Percentiles rank a stretch among this genome's conserved stretches.
Evolutionary conservation across 179 eudicot genomes (phyloP).

Genomic region (Silene noctiflora): DNA sequence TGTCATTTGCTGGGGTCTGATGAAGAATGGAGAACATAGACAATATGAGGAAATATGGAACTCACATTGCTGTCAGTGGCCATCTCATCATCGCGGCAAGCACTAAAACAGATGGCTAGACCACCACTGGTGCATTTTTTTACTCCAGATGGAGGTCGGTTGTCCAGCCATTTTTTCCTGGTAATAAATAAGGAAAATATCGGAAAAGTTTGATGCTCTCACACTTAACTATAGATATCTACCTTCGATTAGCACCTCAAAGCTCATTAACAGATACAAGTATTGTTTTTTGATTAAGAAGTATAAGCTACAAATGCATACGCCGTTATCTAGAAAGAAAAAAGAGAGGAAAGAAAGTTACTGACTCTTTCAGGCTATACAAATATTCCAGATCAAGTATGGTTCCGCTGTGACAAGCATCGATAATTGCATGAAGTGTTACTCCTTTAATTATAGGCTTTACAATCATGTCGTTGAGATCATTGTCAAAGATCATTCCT

Average conservation of each 20-base stretch:
- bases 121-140: constrained; percentile 64
- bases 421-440: constrained; percentile 73
- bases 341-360: neutral
- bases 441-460: constrained; percentile 55
- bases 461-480: constrained; percentile 63
- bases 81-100: constrained; percentile 72
- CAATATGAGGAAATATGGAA: neutral
- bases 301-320: neutral
- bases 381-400: constrained; percentile 59
- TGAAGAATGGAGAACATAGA: neutral
- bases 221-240: too few relatives aligned
- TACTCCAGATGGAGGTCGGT: constrained; percentile 53
- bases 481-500: constrained; percentile 69
- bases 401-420: constrained; percentile 83
- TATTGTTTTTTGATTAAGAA: too few relatives aligned
- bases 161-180: constrained; percentile 51
- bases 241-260: too few relatives aligned
- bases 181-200: constrained; percentile 3
- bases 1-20: neutral
- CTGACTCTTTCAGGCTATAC: constrained; percentile 44
- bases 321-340: neutral
- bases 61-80: constrained; percentile 76
- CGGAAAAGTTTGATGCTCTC: neutral
- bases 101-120: constrained; percentile 66
- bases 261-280: too few relatives aligned